Evolutionary conservation across 176 grass and related monocot genomes (phyloP), one percentile per base, ranked within the genome.

Genomic region (Carex parvula): DNA sequence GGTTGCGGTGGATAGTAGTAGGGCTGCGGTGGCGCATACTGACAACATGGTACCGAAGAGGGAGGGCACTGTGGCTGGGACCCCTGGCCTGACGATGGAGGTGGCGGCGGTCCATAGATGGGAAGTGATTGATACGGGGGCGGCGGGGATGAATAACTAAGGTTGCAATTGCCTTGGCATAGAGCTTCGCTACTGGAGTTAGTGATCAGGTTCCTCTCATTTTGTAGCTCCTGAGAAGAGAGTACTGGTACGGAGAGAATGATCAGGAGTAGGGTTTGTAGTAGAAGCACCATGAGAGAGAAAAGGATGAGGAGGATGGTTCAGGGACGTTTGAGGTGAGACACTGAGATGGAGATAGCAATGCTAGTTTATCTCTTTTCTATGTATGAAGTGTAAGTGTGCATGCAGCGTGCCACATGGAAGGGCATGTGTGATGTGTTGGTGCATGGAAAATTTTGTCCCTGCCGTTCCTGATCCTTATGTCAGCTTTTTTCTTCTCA

Each of bases 351-450:
- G 46, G 46, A 50, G 46, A 9, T 7, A 18, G 46, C 48, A 76
- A 54, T 30, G 71, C 71, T 54, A 24, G 12, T 53, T 20, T 54
- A 33, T 77, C 72, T 56, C 22, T 77, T 16, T 32, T 29, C 44
- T 32, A 32, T 76, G 5, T 17, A 24, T 32, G 21, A 77, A 22
- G 50, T 15, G 20, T 3, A 77, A 56, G 11, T 53, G 46, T 56
- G 24, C 72, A 77, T 56, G 72, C 72, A 77, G 50, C 12, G 50
- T 77, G 72, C 50, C 72, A 77, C 24, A 55, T 77, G 72, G 46
- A 32, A 71, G 68, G 72, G 14, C 13, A 55, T 30, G 72, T 75
- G 46, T 54, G 26, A 54, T 30, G 70, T 75, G 46, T 54, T 54
- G 21, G 10, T 75, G 13, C 30, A 2, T 46, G 18, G 3, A 46